These are phyloP conservation scores for Crucihimalaya himalaica DNA, from an alignment of 345 rosid genomes.

Conservation along the genomic window DNA sequence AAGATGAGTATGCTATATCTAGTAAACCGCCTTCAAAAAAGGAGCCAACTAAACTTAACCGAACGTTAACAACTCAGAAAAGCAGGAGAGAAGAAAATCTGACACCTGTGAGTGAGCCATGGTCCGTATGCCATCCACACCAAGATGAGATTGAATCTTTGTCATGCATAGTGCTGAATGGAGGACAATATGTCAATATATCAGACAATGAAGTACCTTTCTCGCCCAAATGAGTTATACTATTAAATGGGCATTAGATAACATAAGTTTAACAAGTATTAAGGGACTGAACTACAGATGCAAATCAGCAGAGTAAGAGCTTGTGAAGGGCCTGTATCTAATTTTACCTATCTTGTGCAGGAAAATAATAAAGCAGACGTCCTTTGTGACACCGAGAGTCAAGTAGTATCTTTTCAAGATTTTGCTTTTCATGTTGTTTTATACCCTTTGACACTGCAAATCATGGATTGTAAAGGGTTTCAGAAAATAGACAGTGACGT, in stretches of 20 bases:
- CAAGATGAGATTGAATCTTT: conserved; percentile 71
- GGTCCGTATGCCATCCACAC: conserved; percentile 99
- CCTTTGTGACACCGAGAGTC: conserved; percentile 91
- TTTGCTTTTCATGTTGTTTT: conserved; percentile 46
- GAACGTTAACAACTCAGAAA: neutral
- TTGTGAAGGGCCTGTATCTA: neutral
- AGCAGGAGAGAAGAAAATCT: conserved; percentile 8
- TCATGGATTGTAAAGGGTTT: conserved; percentile 15
- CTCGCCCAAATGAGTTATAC: conserved; percentile 4
- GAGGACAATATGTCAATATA: conserved; percentile 1
- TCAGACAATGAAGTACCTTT: conserved; percentile 15
- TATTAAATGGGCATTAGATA: neutral
- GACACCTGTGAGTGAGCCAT: conserved; percentile 81
- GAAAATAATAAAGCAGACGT: conserved; percentile 87
- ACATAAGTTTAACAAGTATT: neutral
- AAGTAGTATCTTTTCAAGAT: conserved; percentile 68
- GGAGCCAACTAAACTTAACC: conserved; percentile 15
- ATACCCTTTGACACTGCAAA: conserved; percentile 62
- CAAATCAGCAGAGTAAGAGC: neutral
- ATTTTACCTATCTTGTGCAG: conserved; percentile 59
- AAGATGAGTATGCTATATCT: neutral
- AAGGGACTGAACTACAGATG: neutral
- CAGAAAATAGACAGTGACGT: neutral
- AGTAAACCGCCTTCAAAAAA: neutral
- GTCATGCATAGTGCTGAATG: conserved; percentile 53